Evolutionary conservation across 1,284 basidiomycete genomes (phyloP).

Genomic region (Boletus hoseneyae): DNA sequence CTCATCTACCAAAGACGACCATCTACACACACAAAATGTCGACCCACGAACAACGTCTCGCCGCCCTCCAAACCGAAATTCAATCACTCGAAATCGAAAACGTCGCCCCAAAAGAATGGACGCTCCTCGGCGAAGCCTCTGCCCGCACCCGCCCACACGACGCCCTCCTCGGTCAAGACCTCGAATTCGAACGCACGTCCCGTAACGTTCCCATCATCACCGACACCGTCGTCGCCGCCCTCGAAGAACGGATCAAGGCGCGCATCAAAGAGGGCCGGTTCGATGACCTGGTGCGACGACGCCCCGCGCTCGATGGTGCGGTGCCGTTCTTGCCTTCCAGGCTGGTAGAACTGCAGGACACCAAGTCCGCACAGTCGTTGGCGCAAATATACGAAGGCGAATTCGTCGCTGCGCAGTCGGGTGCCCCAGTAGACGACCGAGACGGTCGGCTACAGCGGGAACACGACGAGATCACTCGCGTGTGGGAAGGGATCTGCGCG

Average conservation of each 20-base stretch:
- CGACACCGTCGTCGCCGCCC: slow-evolving; percentile 76
- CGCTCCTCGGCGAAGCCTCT: slow-evolving; percentile 87
- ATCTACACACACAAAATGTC: too few species aligned
- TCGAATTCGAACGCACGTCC: slow-evolving; percentile 90
- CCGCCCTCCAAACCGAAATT: slow-evolving; percentile 66
- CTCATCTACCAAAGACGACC: too few species aligned
- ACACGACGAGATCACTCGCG: slow-evolving; percentile 79
- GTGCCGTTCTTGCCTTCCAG: slow-evolving; percentile 90
- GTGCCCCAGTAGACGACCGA: slow-evolving; percentile 63
- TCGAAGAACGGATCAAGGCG: slow-evolving; percentile 92
- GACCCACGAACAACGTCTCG: slow-evolving; percentile 62
- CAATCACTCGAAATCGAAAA: slow-evolving; percentile 66
- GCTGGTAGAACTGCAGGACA: slow-evolving; percentile 87
- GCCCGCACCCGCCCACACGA: slow-evolving; percentile 85
- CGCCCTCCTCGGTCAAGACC: slow-evolving; percentile 88
- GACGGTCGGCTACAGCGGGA: slow-evolving; percentile 89
- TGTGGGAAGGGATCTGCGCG: slow-evolving; percentile 85
- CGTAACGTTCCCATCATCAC: slow-evolving; percentile 90
- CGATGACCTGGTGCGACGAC: slow-evolving; percentile 87
- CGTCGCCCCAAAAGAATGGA: slow-evolving; percentile 80
- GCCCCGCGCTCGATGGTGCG: slow-evolving; percentile 55
- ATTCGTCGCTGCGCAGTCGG: slow-evolving; percentile 67
- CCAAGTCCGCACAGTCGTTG: slow-evolving; percentile 83
- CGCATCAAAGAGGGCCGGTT: slow-evolving; percentile 86
- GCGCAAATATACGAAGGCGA: slow-evolving; percentile 98